Evolutionary conservation across 176 grass and related monocot species (phyloP).

Genomic region (Phragmites australis): DNA sequence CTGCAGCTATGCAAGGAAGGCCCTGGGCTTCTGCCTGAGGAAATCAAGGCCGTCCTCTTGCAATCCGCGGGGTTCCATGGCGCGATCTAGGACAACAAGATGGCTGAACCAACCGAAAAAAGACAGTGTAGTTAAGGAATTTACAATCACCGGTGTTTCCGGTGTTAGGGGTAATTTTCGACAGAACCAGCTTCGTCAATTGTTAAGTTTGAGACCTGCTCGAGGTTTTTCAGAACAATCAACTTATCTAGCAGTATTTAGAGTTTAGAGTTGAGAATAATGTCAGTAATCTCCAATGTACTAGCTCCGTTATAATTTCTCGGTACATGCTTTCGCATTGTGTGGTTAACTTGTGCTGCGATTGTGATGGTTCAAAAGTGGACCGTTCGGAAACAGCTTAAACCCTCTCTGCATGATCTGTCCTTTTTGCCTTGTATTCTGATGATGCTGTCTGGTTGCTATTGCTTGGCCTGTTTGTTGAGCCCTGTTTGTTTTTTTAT

Average conservation of each 20-base stretch:
- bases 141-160: slow-evolving; percentile 12
- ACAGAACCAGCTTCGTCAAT: slow-evolving; percentile 29
- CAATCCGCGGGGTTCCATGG: slow-evolving; percentile 68
- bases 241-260: slow-evolving; percentile 24
- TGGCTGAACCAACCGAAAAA: neutral
- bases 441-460: neutral
- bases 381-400: neutral
- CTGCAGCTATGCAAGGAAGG: slow-evolving; percentile 89
- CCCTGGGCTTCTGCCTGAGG: slow-evolving; percentile 68
- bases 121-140: slow-evolving; percentile 29
- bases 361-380: slow-evolving; percentile 19
- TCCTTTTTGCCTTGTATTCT: neutral
- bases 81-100: slow-evolving; percentile 32
- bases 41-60: slow-evolving; percentile 87
- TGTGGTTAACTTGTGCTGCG: neutral
- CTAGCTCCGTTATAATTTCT: neutral
- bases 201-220: slow-evolving; percentile 1
- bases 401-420: neutral
- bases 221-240: neutral
- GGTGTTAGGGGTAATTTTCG: neutral
- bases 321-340: slow-evolving; percentile 26
- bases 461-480: slow-evolving; percentile 17
- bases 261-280: slow-evolving; percentile 29
- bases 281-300: slow-evolving; percentile 6
- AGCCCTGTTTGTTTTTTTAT: no score